phyloP scores from a whole-genome alignment of 257 asterid species.

The Solanum tacnaense region DNA sequence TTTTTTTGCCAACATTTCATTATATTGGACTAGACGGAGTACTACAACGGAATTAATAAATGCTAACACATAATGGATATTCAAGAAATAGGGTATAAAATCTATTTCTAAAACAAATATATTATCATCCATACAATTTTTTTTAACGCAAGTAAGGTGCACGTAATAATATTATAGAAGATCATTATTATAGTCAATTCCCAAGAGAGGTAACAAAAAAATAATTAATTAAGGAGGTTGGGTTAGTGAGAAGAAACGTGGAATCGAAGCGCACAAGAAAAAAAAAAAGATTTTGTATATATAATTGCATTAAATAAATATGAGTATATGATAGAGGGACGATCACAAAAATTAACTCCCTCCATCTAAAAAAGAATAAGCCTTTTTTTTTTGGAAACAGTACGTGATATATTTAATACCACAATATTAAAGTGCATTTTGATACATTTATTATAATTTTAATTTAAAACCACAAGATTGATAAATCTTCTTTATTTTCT shows the following conservation, averaged over 20 bases:
- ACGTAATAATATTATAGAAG: not conserved
- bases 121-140: not conserved
- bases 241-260: not conserved
- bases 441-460: too few species aligned
- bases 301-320: not conserved
- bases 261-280: not conserved
- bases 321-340: not conserved
- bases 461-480: too few species aligned
- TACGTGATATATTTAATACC: not conserved
- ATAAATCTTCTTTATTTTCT: not conserved
- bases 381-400: too few species aligned
- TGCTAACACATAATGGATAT: not conserved
- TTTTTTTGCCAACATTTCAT: not conserved
- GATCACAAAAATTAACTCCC: not conserved
- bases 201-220: not conserved
- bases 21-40: not conserved
- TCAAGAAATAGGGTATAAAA: not conserved
- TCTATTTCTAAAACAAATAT: not conserved
- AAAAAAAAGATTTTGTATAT: not conserved
- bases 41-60: not conserved
- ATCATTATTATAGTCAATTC: not conserved
- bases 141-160: not conserved
- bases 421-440: too few species aligned
- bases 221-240: not conserved
- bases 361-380: too few species aligned